Base-by-base conservation (phyloP, 2,329 filamentous ascomycete species). In the Fusarium succisae region DNA sequence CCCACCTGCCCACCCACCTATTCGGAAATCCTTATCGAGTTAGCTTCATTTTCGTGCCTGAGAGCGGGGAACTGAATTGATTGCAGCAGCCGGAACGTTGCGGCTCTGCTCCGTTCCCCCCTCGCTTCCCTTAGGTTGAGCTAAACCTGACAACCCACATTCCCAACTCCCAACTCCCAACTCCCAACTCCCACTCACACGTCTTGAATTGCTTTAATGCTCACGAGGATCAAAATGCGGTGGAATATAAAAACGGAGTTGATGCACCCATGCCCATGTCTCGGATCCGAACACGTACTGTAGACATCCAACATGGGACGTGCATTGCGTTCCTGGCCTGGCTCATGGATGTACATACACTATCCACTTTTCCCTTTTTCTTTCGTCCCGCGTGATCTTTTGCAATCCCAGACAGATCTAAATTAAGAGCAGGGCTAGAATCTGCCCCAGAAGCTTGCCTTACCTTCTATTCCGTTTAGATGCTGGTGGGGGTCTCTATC, bases 371-470 rank as follows among this genome's bases (percentile, higher is more conserved):
- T 30, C 62, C 63, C 41, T 64, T 66, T 66, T 66, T 66, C 44
- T 48, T 66, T 56, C 44, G 15, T 48, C 54, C 64, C 64, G 64
- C 64, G 64, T 66, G 64, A 66, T 66, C 50, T 66, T 48, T 66
- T 66, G 22, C 45, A 48, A 65, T 57, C 61, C 64, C 24, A 44
- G 64, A n/a, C 24, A 50, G 32, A 57, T 66, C 64, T 66, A 66
- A 65, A 58, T 66, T 65, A 66, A 50, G 64, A 66, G 43, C 50
- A 50, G 62, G 61, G 28, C 53, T 59, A 66, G 65, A 67, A 67
- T 67, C 51, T 66, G 30, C 38, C 30, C 18, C 35, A 39, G 45
- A 38, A 55, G 28, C 58, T 41, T 53, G 28, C 35, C 24, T 41
- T 32, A n/a, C 57, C 57, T 48, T 41, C 43, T 17, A 30, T 30